Evolutionary conservation across 2,329 filamentous ascomycete species (phyloP).

Genomic region (Diaporthe velutina): DNA sequence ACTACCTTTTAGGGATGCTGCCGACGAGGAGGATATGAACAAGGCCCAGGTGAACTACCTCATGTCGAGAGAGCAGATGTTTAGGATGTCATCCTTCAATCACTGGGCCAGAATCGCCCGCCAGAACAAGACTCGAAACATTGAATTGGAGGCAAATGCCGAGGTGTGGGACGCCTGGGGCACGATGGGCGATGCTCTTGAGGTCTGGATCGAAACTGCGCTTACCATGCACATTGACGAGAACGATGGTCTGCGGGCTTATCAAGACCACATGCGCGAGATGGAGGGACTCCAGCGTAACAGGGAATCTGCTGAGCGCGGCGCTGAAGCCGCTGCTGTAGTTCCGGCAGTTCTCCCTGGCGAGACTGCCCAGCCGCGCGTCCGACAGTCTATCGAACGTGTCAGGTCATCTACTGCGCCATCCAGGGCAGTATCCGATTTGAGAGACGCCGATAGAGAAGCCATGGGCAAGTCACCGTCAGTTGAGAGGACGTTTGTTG

Average conservation of each 20-base stretch:
- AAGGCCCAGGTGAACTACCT: conserved; percentile 36
- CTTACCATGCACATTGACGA: conserved; percentile 39
- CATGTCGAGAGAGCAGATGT: conserved; percentile 38
- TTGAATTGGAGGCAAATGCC: conserved; percentile 36
- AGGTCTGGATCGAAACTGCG: conserved; percentile 58
- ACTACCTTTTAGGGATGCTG: conserved; percentile 32
- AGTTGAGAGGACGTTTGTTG: conserved; percentile 37
- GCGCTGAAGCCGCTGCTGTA: background rate
- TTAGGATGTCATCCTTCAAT: conserved; percentile 39
- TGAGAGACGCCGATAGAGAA: conserved; percentile 9
- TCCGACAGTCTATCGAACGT: conserved; percentile 39
- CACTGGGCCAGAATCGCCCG: conserved; percentile 36
- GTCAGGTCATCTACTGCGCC: conserved; percentile 12
- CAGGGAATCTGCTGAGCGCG: conserved; percentile 7
- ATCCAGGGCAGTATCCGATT: background rate
- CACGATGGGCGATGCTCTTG: conserved; percentile 43
- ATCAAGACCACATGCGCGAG: conserved; percentile 39
- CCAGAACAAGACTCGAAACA: conserved; percentile 30
- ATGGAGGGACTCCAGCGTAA: conserved; percentile 28
- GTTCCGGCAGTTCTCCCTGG: conserved; percentile 10
- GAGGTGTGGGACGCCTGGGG: conserved; percentile 39
- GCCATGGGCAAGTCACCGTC: conserved; percentile 33
- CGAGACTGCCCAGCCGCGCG: conserved; percentile 35
- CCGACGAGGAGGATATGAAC: conserved; percentile 32
- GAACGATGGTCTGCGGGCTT: conserved; percentile 37